Conservation (phyloP, 805 yeast genomes). For the Candida hispaniensis region DNA sequence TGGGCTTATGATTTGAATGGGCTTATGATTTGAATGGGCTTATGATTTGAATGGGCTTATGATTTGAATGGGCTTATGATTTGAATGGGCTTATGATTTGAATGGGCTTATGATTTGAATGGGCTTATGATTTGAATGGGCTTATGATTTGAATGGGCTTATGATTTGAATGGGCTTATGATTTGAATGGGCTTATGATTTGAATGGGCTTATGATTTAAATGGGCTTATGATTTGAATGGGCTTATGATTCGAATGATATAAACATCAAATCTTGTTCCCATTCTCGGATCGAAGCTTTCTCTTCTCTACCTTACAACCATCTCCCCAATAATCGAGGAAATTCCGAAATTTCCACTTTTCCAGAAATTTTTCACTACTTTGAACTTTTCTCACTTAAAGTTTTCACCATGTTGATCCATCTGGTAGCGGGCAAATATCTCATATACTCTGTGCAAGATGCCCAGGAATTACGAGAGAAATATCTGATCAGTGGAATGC, state of each 20-base stretch:
- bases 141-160: too few species aligned
- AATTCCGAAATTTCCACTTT: background rate
- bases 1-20: too few species aligned
- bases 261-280: background rate
- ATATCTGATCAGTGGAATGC: slow-evolving; percentile 61
- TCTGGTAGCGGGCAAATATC: slow-evolving; percentile 36
- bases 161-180: too few species aligned
- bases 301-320: background rate
- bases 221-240: too few species aligned
- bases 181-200: too few species aligned
- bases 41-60: too few species aligned
- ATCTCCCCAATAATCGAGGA: background rate
- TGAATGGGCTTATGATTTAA: too few species aligned
- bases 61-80: too few species aligned
- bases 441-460: slow-evolving; percentile 49
- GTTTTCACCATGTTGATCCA: slow-evolving; percentile 31
- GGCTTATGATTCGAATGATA: background rate
- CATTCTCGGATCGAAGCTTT: background rate
- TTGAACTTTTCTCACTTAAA: background rate
- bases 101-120: too few species aligned
- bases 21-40: too few species aligned
- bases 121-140: too few species aligned
- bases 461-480: slow-evolving; percentile 43
- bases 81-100: too few species aligned
- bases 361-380: background rate